Percentiles rank a stretch among this genome's conserved stretches.
phyloP scores from a whole-genome alignment of 176 grass and related monocot genomes.

The Rhynchospora breviuscula region DNA sequence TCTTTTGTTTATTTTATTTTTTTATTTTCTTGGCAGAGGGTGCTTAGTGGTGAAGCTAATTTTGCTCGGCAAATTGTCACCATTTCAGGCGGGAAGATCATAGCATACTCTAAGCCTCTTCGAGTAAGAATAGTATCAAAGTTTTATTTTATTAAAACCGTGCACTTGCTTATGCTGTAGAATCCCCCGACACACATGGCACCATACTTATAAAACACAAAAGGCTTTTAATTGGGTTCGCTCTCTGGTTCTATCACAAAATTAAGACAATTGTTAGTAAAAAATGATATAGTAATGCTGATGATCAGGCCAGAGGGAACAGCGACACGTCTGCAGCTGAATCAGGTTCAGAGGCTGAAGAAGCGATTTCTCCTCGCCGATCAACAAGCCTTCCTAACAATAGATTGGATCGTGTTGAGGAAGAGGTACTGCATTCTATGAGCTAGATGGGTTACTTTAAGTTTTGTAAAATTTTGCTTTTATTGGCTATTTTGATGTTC shows the following conservation, averaged over 20 bases:
- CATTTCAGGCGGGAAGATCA: conserved; percentile 53
- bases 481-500: background rate
- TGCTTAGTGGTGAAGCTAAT: conserved; percentile 78
- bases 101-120: conserved; percentile 41
- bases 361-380: conserved; percentile 38
- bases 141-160: background rate
- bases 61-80: conserved; percentile 59
- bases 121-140: conserved; percentile 37
- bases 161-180: background rate
- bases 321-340: conserved; percentile 65
- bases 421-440: conserved; percentile 57
- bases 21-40: conserved; percentile 43
- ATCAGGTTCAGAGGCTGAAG: conserved; percentile 74
- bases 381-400: conserved; percentile 29
- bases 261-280: background rate
- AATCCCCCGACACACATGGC: background rate
- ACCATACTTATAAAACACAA: background rate
- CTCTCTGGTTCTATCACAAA: conserved; percentile 10
- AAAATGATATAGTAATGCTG: conserved; percentile 17
- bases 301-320: conserved; percentile 48
- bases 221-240: background rate
- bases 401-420: conserved; percentile 46
- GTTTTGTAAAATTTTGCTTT: background rate
- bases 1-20: conserved; percentile 18
- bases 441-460: background rate